Base-by-base conservation (phyloP, 2,329 filamentous ascomycete genomes). In the Fusarium sp. region DNA sequence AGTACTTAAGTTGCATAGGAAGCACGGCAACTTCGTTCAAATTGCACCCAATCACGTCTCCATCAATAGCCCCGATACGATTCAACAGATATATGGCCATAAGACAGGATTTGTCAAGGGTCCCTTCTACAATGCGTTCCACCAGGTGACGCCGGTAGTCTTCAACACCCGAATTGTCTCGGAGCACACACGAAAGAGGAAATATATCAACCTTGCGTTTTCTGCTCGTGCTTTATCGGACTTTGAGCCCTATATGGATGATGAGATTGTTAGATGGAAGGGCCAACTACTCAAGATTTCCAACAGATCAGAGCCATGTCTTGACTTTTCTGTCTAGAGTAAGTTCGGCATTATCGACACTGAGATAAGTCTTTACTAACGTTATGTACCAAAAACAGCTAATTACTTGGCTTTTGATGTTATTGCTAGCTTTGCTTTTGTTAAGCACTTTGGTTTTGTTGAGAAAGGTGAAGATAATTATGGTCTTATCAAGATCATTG, bases 321-420 rank as follows among this genome's bases (percentile, higher is more conserved):
- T 41, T 4, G 52, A 55, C 26, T 55, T 55, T 42, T n/a, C 52
- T 7, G 52, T 24, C 3, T 55, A 26, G 52, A 55, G 52, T 55
- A 6, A 55, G 52, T 39, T 9, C 2, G 2, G 2, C 7, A 22
- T 0, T 8, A 39, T 41, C 2, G 6, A 4, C 8, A 41, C 3
- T 18, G 8, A n/a, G 15, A 24, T 6, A 3, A 15, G 6, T 4
- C 3, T 18, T 5, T 9, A 30, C 22, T 55, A 17, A 55, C 1
- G 0, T 0, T 10, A 2, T 3, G 2, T 6, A 4, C 17, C 4
- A 14, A 22, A 52, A 42, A 39, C 6, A 42, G 52, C 36, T 5
- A 56, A 42, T 56, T 56, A 56, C 8, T 15, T 56, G 11, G 52
- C 36, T 6, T 56, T 56, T 8, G 52, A 56, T 30, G 36, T 42